Percentiles rank a stretch among this genome's conserved stretches.
Conservation (phyloP, 108 stramenopile genomes). For the Nitzschia putrida region DNA sequence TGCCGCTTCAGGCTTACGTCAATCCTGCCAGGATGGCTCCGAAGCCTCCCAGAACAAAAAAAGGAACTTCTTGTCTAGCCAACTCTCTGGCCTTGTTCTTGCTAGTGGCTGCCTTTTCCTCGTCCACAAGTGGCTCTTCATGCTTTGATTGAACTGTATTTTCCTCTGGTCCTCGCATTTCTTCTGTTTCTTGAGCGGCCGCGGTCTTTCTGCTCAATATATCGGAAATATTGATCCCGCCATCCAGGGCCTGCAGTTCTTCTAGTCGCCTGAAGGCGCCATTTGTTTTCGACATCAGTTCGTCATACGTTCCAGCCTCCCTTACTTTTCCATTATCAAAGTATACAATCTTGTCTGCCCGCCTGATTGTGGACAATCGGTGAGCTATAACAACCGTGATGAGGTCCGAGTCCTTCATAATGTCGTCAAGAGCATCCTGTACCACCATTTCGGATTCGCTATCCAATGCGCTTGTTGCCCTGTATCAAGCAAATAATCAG, state of each 20-base stretch:
- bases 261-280: conserved; percentile 54
- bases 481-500: too few relatives aligned
- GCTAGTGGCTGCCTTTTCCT: conserved; percentile 7
- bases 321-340: too few relatives aligned
- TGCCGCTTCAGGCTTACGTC: too few relatives aligned
- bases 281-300: conserved; percentile 45
- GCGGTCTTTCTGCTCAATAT: conserved; percentile 41
- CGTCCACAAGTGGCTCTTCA: too few relatives aligned
- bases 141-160: conserved; percentile 27
- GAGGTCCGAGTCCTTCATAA: too few relatives aligned
- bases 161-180: conserved; percentile 31
- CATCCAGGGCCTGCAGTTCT: conserved; percentile 40
- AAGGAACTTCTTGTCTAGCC: conserved; percentile 30
- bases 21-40: conserved; percentile 53
- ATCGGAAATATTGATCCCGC: not conserved
- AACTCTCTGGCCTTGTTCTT: conserved; percentile 34
- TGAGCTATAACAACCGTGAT: conserved; percentile 73
- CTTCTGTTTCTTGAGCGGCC: conserved; percentile 25
- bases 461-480: too few relatives aligned
- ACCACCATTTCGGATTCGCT: conserved; percentile 82
- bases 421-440: conserved; percentile 84
- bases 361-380: conserved; percentile 83
- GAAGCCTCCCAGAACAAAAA: conserved; percentile 42
- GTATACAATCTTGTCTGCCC: conserved; percentile 88
- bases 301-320: too few relatives aligned